Base-by-base conservation (phyloP, 805 yeast genomes). In the Starmerella riodocensis region DNA sequence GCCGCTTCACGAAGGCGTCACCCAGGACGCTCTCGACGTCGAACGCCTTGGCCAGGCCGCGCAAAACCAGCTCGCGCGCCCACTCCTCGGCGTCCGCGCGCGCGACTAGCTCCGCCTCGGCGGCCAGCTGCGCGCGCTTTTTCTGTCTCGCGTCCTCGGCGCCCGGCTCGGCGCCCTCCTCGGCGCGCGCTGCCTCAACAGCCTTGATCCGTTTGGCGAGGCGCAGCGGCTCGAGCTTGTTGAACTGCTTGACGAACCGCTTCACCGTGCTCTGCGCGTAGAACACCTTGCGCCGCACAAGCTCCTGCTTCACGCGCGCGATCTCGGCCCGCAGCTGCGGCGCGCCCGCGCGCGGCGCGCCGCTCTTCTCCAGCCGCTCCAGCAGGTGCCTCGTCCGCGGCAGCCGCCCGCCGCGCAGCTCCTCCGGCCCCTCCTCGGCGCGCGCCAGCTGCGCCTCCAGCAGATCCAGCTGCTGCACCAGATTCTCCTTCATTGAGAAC, bases 391-490 rank as follows among this genome's bases (percentile, higher is more conserved):
- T 51, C 3, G 66, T 56, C 14, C 53, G 46, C 6, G 35, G 39
- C 22, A 62, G 47, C 34, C 58, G 46, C 7, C 59, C 37, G 14
- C 41, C 40, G 23, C 46, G 21, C 13, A 29, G 32, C n/a, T 43
- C 49, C 16, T 42, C 48, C n/a, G 39, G 28, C 12, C 34, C 37
- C 8, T 17, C 29, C 28, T 42, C 43, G 23, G 39, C 24, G n/a
- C 49, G 35, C n/a, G 53, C 52, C 6, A 58, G 52, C 46, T 48
- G 57, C 16, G 62, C 51, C 45, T 61, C 57, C 6, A 62, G 53
- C 24, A 61, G 32, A 41, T 63, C 65, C 30, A 62, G 49, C 45
- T 60, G 53, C 54, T 61, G 62, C 23, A 54, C 37, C 35, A 58
- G 49, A 41, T 61, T 61, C 34, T 59, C 58, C 37, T 53, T 52